A percentile compares a stretch with the other conserved stretches of the same genome.
phyloP scores from a whole-genome alignment of 148 eudicot species.

The Dianthus caryophyllus region DNA sequence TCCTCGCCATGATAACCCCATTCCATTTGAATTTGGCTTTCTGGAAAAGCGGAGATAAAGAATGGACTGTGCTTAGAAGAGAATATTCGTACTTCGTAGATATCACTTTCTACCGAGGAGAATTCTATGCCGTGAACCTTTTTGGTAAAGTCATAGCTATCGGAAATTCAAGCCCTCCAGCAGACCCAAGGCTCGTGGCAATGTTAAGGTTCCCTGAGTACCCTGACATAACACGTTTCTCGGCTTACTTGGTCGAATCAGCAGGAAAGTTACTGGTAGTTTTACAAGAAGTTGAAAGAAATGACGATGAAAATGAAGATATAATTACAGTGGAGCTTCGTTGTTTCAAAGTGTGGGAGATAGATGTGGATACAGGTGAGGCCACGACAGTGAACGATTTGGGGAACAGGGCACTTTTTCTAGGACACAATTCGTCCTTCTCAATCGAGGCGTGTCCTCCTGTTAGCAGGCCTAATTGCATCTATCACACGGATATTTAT shows the following conservation, averaged over 20 bases:
- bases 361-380: conserved; percentile 11
- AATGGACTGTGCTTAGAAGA: background rate
- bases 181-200: background rate
- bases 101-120: background rate
- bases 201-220: background rate
- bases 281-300: background rate
- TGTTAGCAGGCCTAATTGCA: conserved; percentile 3
- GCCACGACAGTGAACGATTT: background rate
- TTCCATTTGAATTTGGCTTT: background rate
- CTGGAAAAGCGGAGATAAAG: conserved; percentile 5
- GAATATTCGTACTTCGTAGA: background rate
- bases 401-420: conserved; percentile 2
- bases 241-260: conserved; percentile 5
- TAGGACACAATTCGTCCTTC: conserved; percentile 4
- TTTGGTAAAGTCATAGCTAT: background rate
- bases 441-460: conserved; percentile 1
- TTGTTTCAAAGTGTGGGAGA: conserved; percentile 8
- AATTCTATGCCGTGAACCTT: conserved; percentile 1
- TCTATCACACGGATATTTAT: conserved; percentile 10
- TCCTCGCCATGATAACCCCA: background rate
- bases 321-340: background rate
- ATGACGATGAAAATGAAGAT: too few relatives aligned
- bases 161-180: background rate
- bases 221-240: background rate
- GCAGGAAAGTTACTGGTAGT: background rate